A percentile compares a stretch with the other conserved stretches of the same genome.
phyloP scores from a whole-genome alignment of 2,329 filamentous ascomycete genomes.

The Diaporthe capsici region DNA sequence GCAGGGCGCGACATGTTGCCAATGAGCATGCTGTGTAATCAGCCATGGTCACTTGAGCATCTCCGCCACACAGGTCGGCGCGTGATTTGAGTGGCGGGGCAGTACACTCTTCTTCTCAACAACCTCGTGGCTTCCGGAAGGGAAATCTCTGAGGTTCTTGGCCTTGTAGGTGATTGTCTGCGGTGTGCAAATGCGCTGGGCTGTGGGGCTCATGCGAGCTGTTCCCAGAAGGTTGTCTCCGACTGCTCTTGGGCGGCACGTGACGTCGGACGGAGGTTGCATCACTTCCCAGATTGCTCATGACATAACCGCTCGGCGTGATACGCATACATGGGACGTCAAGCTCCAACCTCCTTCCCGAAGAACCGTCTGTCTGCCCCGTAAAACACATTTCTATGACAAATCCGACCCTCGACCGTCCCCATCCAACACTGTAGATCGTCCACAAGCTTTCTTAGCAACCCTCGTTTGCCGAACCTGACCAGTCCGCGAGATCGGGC shows the following conservation, averaged over 20 bases:
- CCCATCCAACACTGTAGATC: neutral
- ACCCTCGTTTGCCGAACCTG: neutral
- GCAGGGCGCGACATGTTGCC: no score
- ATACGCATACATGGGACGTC: neutral
- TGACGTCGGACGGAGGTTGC: conserved; percentile 12
- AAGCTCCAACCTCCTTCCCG: neutral
- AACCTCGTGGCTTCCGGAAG: neutral
- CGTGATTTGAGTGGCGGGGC: neutral
- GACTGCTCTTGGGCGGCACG: neutral
- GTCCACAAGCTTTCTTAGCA: conserved; percentile 11
- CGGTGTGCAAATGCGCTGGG: neutral
- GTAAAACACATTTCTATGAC: conserved; percentile 18
- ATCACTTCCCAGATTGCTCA: neutral
- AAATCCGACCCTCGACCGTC: neutral
- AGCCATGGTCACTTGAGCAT: neutral
- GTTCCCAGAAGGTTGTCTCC: neutral
- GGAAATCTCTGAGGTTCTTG: neutral
- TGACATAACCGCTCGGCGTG: conserved; percentile 22
- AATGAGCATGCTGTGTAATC: neutral
- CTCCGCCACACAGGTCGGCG: neutral
- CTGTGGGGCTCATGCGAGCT: neutral
- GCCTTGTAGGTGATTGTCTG: neutral
- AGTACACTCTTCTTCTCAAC: neutral
- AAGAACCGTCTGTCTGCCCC: neutral
- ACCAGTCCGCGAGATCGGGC: conserved; percentile 5